Evolutionary conservation across 805 yeast species (phyloP).

Genomic region (Monosporozyma siamensis): DNA sequence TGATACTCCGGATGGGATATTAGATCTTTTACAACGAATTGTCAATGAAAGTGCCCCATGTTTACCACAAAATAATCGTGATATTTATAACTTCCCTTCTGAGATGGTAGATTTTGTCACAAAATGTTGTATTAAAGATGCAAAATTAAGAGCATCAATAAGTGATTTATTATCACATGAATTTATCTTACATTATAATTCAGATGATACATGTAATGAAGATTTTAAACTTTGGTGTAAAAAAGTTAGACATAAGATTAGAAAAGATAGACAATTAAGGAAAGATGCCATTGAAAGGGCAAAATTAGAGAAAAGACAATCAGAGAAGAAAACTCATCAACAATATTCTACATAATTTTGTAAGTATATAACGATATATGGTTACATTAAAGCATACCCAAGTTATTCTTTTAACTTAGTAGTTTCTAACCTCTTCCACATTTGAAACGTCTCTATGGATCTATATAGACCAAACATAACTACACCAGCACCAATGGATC

Average conservation of each 20-base stretch:
- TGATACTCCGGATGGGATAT: slow-evolving; percentile 69
- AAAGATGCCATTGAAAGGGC: slow-evolving; percentile 26
- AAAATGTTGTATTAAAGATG: slow-evolving; percentile 65
- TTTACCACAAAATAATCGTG: slow-evolving; percentile 35
- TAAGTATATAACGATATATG: too few relatives aligned
- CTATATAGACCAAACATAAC: slow-evolving; percentile 51
- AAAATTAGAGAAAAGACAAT: slow-evolving; percentile 22
- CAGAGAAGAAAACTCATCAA: slow-evolving; percentile 7
- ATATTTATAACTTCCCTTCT: slow-evolving; percentile 26
- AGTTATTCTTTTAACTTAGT: neutral
- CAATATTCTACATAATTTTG: slow-evolving; percentile 6
- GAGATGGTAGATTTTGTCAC: slow-evolving; percentile 61
- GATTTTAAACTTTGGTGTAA: slow-evolving; percentile 38
- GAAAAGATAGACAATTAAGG: slow-evolving; percentile 25
- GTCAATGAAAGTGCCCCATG: slow-evolving; percentile 89
- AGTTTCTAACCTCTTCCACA: slow-evolving; percentile 4
- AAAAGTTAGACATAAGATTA: slow-evolving; percentile 25
- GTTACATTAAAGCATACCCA: too few relatives aligned
- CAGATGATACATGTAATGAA: slow-evolving; percentile 16
- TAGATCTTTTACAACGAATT: slow-evolving; percentile 83
- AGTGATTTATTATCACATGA: slow-evolving; percentile 47
- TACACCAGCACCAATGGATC: slow-evolving; percentile 45
- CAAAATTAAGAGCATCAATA: slow-evolving; percentile 59
- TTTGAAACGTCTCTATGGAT: slow-evolving; percentile 38
- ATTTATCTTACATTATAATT: slow-evolving; percentile 28